phyloP scores from a whole-genome alignment of 2,329 filamentous ascomycete genomes.

The Delphinella strobiligena region DNA sequence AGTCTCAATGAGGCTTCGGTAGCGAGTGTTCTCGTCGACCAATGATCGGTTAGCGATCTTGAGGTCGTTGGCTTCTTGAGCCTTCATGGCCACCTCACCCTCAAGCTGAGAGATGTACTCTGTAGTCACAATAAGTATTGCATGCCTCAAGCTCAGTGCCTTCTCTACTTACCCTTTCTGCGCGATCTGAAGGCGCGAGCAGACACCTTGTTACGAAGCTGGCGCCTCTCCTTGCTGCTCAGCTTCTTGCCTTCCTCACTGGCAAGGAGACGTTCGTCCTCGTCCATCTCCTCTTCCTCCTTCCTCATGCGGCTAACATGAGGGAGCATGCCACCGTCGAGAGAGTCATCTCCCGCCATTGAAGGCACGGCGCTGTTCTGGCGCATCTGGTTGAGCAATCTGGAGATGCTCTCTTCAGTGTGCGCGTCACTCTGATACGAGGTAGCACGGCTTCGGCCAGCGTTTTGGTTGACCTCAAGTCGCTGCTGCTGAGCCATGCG shows the following conservation, averaged over 20 bases:
- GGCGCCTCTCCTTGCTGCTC: slow-evolving; percentile 92
- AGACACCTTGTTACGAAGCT: slow-evolving; percentile 98
- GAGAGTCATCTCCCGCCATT: slow-evolving; percentile 33
- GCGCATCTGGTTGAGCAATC: slow-evolving; percentile 85
- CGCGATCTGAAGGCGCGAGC: slow-evolving; percentile 95
- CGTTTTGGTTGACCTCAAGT: slow-evolving; percentile 31
- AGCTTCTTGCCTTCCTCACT: slow-evolving; percentile 98
- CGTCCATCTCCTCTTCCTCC: slow-evolving; percentile 97
- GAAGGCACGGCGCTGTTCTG: slow-evolving; percentile 51
- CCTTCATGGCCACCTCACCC: slow-evolving; percentile 71
- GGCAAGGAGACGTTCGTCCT: slow-evolving; percentile 85
- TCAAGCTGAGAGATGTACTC: slow-evolving; percentile 97
- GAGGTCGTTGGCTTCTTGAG: slow-evolving; percentile 71
- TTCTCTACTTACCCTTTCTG: slow-evolving; percentile 85
- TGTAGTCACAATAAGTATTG: slow-evolving; percentile 36
- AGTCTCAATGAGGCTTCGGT: slow-evolving; percentile 61
- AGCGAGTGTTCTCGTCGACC: slow-evolving; percentile 45
- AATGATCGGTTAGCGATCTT: slow-evolving; percentile 71
- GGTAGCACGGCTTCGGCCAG: slow-evolving; percentile 17
- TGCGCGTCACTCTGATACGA: slow-evolving; percentile 33
- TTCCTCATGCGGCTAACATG: slow-evolving; percentile 70
- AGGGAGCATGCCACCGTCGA: slow-evolving; percentile 35
- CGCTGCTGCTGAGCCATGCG: slow-evolving; percentile 20
- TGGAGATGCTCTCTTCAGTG: slow-evolving; percentile 81
- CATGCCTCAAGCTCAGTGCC: background rate